These are phyloP conservation scores for Sisymbrium irio DNA, from an alignment of 345 rosid species.

Conservation along the genomic window DNA sequence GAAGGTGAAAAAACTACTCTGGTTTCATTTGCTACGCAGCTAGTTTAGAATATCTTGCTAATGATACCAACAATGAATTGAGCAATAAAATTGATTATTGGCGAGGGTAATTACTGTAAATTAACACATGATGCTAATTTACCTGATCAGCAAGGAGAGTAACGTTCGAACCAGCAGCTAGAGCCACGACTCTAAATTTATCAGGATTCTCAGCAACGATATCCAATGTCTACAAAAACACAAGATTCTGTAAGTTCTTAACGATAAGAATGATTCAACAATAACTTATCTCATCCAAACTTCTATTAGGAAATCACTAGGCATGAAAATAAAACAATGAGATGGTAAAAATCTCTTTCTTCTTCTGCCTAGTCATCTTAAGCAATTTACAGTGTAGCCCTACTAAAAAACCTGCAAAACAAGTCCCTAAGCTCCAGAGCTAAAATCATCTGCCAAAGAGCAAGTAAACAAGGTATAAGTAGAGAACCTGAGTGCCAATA, in stretches of 20 bases:
- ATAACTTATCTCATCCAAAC: neutral
- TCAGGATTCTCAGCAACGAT: slow-evolving; percentile 89
- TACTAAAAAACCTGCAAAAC: neutral
- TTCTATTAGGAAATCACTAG: neutral
- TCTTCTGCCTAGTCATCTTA: neutral
- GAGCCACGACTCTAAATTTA: slow-evolving; percentile 83
- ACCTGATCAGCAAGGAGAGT: slow-evolving; percentile 97
- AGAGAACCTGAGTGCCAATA: slow-evolving; percentile 88
- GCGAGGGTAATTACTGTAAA: neutral
- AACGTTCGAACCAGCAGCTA: slow-evolving; percentile 95
- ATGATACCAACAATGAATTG: neutral
- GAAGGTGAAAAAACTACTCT: neutral
- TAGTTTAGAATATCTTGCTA: neutral
- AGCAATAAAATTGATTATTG: neutral
- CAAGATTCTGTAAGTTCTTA: neutral
- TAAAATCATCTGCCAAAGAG: neutral
- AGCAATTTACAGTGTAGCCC: neutral
- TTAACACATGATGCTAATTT: neutral
- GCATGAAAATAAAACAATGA: neutral
- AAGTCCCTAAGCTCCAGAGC: neutral
- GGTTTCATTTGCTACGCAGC: neutral
- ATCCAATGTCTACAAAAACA: slow-evolving; percentile 70
- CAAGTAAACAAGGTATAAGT: neutral
- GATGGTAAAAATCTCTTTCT: neutral
- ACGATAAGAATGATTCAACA: neutral